Evolutionary conservation across 108 stramenopile species (phyloP), one percentile per base, ranked within the genome.

Genomic region (Aureococcus anophagefferens): DNA sequence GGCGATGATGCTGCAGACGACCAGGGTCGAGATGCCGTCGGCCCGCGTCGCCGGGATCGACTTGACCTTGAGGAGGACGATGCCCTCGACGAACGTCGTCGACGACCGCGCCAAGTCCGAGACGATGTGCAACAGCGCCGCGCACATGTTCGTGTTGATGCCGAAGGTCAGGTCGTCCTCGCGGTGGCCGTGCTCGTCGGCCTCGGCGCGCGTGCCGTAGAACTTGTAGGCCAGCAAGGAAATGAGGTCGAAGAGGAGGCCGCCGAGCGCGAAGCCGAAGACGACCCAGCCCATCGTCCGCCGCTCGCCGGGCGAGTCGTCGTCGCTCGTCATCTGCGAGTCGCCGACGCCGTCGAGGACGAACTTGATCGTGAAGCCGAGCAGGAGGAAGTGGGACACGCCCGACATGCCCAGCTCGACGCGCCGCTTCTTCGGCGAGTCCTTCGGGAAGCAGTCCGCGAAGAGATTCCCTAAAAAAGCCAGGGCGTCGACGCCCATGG

Each of bases 251-350:
- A 70, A 70, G 59, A 59, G 29, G 30, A 70, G 51, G 21, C 69
- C 69, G 36, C 69, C 69, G 14, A 70, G 51, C 18, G 69, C 69
- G 59, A 70, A 70, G 37, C 69, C 69, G 14, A 70, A 25, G 29
- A 70, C 51, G 46, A 59, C 51, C 18, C 36, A 70, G 18, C 46
- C 69, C n/a, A 51, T 51, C 4, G 33, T 34, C 33, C 0, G 35
- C 67, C 21, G 35, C n/a, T 1, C 21, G 0, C 21, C 67, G 36
- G 17, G 18, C 17, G 0, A 68, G 21, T 0, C 0, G 35, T 40
- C 37, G 11, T 40, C 37, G 37, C 11, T 11, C 15, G 31, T 30
- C 30, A 31, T 15, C 40, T 40, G 9, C 5, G 31, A 33, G 37
- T 29, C 33, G 16, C 33, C 59, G 46, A 59, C 46, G 1, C 28